These are phyloP conservation scores for Piloderma croceum DNA, from an alignment of 768 basidiomycete genomes.

Conservation along the genomic window DNA sequence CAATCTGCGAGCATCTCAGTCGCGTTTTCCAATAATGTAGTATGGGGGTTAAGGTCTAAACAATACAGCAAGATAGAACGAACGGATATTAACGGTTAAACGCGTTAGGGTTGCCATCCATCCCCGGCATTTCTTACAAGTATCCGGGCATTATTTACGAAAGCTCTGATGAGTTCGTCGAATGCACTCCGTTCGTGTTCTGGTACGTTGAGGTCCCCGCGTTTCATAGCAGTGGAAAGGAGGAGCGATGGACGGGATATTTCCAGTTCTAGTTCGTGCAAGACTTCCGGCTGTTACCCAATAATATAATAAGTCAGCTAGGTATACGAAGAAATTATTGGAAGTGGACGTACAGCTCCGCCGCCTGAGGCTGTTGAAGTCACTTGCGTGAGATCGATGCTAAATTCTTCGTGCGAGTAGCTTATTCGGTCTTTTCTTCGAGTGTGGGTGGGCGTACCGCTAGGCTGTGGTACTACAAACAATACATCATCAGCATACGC, in stretches of 20 bases:
- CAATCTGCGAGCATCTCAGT: too few species aligned
- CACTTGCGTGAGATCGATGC: conserved; percentile 92
- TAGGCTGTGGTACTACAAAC: conserved; percentile 54
- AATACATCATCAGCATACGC: not conserved
- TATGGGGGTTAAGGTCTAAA: too few species aligned
- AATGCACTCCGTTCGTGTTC: conserved; percentile 72
- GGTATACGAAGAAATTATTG: not conserved
- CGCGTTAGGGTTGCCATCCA: too few species aligned
- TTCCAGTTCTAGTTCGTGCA: conserved; percentile 92
- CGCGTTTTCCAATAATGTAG: too few species aligned
- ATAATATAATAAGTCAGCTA: not conserved
- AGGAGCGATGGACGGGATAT: conserved; percentile 67
- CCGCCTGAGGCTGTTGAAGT: conserved; percentile 45
- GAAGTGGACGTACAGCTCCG: conserved; percentile 40
- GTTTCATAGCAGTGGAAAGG: conserved; percentile 63
- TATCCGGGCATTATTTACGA: conserved; percentile 91
- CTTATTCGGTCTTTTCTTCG: conserved; percentile 87
- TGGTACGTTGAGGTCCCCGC: conserved; percentile 51
- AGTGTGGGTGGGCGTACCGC: conserved; percentile 54
- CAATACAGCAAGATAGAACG: too few species aligned
- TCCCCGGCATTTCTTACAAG: conserved; percentile 70
- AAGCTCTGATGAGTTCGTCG: conserved; percentile 87
- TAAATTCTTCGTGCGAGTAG: conserved; percentile 90
- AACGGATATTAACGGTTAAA: too few species aligned
- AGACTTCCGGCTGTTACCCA: conserved; percentile 43